Evolutionary conservation across 2,329 filamentous ascomycete species (phyloP).

Genomic region (Sporothrix schenckii): DNA sequence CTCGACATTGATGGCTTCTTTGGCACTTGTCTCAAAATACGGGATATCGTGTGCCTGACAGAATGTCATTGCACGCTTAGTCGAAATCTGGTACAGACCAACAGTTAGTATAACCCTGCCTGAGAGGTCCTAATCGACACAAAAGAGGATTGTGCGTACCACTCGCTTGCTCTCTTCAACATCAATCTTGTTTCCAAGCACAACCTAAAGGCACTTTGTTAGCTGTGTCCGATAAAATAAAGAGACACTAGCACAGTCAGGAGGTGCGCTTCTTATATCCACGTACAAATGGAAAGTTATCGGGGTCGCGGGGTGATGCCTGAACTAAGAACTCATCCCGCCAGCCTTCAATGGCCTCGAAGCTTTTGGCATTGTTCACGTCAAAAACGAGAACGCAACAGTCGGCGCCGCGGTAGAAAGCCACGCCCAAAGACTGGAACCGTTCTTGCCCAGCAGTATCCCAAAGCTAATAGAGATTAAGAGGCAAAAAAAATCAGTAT

Average conservation of each 20-base stretch:
- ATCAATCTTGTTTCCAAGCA: slow-evolving; percentile 98
- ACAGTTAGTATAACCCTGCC: neutral
- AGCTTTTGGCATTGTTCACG: slow-evolving; percentile 99
- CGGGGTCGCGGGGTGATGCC: slow-evolving; percentile 91
- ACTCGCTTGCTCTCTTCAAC: slow-evolving; percentile 96
- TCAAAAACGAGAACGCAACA: slow-evolving; percentile 98
- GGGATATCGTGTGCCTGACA: slow-evolving; percentile 97
- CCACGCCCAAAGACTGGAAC: slow-evolving; percentile 95
- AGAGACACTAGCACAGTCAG: neutral
- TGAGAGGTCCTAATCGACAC: neutral
- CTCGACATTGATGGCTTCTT: slow-evolving; percentile 98
- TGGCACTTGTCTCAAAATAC: slow-evolving; percentile 98
- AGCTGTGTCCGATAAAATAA: neutral
- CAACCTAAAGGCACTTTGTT: slow-evolving; percentile 61
- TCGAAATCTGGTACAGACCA: slow-evolving; percentile 68
- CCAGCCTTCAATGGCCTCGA: slow-evolving; percentile 98
- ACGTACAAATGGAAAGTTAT: slow-evolving; percentile 95
- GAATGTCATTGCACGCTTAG: slow-evolving; percentile 94
- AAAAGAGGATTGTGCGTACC: slow-evolving; percentile 52
- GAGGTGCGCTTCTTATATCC: neutral
- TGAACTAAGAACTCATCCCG: slow-evolving; percentile 97
- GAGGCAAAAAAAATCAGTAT: neutral
- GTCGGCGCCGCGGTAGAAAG: slow-evolving; percentile 96
- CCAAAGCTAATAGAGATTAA: slow-evolving; percentile 70
- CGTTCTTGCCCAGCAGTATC: slow-evolving; percentile 96